Conservation (phyloP, 2,329 filamentous ascomycete genomes). For the Fusarium incarnatum region DNA sequence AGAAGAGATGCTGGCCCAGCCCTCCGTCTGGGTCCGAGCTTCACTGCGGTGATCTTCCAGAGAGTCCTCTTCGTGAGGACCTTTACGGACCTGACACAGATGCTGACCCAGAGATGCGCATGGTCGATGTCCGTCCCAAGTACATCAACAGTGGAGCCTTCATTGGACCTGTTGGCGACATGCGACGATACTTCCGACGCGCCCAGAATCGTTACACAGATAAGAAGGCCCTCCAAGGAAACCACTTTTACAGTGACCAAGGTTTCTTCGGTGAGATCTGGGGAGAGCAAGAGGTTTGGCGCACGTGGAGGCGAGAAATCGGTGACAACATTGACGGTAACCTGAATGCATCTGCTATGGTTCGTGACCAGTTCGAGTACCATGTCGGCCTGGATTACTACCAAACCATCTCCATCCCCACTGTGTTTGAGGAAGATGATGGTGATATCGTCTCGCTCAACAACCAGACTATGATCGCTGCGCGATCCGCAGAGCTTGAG, state of each 20-base stretch:
- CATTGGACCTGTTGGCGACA: constrained; percentile 45
- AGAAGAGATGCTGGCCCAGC: constrained; percentile 42
- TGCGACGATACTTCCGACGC: constrained; percentile 42
- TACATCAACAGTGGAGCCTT: constrained; percentile 48
- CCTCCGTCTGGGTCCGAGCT: constrained; percentile 23
- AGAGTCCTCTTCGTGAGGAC: constrained; percentile 33
- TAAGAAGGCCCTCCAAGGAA: constrained; percentile 15
- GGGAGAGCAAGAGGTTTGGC: constrained; percentile 45
- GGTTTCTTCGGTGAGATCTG: constrained; percentile 47
- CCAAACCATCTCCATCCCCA: constrained; percentile 40
- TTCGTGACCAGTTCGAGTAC: constrained; percentile 39
- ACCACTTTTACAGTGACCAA: constrained; percentile 45
- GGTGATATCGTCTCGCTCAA: constrained; percentile 36
- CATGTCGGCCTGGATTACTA: constrained; percentile 42
- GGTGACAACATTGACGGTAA: constrained; percentile 8
- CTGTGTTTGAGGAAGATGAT: constrained; percentile 39
- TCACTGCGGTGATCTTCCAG: constrained; percentile 36
- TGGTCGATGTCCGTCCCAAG: constrained; percentile 38
- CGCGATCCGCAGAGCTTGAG: constrained; percentile 25
- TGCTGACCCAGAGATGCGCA: constrained; percentile 12
- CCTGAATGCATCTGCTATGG: constrained; percentile 15
- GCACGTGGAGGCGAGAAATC: constrained; percentile 28
- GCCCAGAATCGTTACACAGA: constrained; percentile 38
- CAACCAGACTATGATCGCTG: constrained; percentile 23
- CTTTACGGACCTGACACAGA: constrained; percentile 41